These are phyloP conservation scores for Thelonectria blattea DNA, from an alignment of 2,329 filamentous ascomycete species.

Conservation along the genomic window DNA sequence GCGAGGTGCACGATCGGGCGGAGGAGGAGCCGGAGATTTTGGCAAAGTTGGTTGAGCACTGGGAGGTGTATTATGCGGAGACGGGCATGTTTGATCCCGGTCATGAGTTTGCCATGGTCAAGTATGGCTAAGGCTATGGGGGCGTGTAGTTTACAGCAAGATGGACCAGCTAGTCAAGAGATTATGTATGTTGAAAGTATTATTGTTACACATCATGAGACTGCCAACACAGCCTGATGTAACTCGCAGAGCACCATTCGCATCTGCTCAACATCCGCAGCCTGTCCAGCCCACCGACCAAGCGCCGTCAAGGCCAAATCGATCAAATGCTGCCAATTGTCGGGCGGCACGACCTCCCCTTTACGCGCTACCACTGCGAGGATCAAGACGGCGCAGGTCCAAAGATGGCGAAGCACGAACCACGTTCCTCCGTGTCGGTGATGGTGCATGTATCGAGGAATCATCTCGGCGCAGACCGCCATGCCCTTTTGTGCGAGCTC, in stretches of 20 bases:
- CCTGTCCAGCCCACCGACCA: not conserved
- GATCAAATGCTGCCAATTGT: not conserved
- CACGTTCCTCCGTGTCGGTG: not conserved
- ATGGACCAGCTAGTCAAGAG: too few relatives aligned
- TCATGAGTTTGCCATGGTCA: too few relatives aligned
- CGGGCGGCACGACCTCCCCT: not conserved
- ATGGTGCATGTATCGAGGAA: not conserved
- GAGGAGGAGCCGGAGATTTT: not conserved
- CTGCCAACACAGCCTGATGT: not conserved
- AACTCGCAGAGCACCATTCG: not conserved
- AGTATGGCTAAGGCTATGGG: too few relatives aligned
- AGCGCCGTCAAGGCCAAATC: not conserved
- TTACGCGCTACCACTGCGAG: not conserved
- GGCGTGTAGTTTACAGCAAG: too few relatives aligned
- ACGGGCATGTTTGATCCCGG: constrained; percentile 16
- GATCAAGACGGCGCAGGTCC: not conserved
- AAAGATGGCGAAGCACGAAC: not conserved
- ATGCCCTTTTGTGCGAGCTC: not conserved
- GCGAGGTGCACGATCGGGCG: constrained; percentile 14
- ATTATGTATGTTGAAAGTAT: too few relatives aligned
- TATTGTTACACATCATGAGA: too few relatives aligned
- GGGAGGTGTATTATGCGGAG: constrained; percentile 17
- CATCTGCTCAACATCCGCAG: not conserved
- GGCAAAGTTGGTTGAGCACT: constrained; percentile 11
- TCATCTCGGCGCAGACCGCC: not conserved